Evolutionary conservation across 306 rosid genomes (phyloP).

Genomic region (Glycine soja): DNA sequence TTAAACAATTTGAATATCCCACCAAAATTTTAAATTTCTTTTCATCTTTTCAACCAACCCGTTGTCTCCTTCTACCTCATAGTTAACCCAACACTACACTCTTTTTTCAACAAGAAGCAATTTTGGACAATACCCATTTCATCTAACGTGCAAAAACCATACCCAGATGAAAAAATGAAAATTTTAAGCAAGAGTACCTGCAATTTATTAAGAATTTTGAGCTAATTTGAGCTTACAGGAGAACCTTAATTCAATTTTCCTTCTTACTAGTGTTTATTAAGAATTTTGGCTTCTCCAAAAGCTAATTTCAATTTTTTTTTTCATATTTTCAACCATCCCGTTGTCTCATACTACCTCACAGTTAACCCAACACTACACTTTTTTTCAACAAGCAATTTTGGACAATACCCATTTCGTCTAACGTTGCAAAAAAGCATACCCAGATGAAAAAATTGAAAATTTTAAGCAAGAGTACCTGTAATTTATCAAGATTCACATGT

Average conservation of each 20-base stretch:
- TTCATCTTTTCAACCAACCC: conserved; percentile 1
- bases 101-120: background rate
- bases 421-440: background rate
- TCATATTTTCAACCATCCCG: too few species aligned
- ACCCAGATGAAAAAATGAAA: conserved; percentile 3
- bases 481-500: conserved; percentile 73
- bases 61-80: background rate
- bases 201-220: conserved; percentile 64
- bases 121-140: background rate
- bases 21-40: background rate
- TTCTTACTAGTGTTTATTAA: too few species aligned
- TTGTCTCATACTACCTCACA: too few species aligned
- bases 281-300: too few species aligned
- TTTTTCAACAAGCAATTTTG: background rate
- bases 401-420: background rate
- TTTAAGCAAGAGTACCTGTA: conserved; percentile 63
- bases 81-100: background rate
- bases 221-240: too few species aligned
- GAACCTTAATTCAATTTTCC: too few species aligned
- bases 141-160: background rate
- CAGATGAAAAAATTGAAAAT: background rate
- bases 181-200: conserved; percentile 58
- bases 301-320: too few species aligned
- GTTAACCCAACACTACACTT: too few species aligned
- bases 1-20: background rate